phyloP scores from a whole-genome alignment of 208 protist genomes.

The Sergeia podlipaevii region DNA sequence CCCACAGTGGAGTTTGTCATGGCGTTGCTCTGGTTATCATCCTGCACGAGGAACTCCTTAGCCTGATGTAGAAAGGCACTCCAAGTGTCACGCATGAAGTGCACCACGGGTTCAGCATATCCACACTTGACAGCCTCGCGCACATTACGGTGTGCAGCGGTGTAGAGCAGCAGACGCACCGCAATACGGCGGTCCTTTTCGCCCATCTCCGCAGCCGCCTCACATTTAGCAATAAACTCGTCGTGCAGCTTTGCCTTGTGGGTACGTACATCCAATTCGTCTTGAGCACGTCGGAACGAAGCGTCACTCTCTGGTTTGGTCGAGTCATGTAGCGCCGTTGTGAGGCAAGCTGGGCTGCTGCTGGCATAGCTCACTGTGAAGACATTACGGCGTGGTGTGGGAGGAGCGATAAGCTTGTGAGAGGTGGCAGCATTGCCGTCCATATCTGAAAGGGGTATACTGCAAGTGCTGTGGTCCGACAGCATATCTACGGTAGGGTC shows the following conservation, averaged over 20 bases:
- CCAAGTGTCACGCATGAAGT: conserved; percentile 62
- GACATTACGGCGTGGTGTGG: conserved; percentile 5
- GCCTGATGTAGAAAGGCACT: conserved; percentile 43
- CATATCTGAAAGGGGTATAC: too few relatives aligned
- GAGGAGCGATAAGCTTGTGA: not conserved
- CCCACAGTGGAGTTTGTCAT: not conserved
- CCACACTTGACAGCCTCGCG: conserved; percentile 1
- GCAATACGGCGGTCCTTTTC: conserved; percentile 25
- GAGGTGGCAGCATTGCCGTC: too few relatives aligned
- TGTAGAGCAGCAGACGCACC: conserved; percentile 39
- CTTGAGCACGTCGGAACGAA: conserved; percentile 25
- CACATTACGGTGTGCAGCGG: conserved; percentile 44
- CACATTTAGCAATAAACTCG: conserved; percentile 34
- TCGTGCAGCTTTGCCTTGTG: conserved; percentile 27
- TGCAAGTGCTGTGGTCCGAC: too few relatives aligned
- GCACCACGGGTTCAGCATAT: conserved; percentile 29
- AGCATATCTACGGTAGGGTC: too few relatives aligned
- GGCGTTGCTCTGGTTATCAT: not conserved
- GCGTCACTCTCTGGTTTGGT: not conserved
- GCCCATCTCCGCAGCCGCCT: conserved; percentile 16
- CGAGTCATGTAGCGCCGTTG: not conserved
- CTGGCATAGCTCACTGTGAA: conserved; percentile 52
- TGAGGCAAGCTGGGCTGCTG: conserved; percentile 1
- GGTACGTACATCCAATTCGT: conserved; percentile 19
- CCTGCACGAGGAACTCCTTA: conserved; percentile 27